Evolutionary conservation across 2,329 filamentous ascomycete species (phyloP).

Genomic region (Hymenoscyphus occultus): DNA sequence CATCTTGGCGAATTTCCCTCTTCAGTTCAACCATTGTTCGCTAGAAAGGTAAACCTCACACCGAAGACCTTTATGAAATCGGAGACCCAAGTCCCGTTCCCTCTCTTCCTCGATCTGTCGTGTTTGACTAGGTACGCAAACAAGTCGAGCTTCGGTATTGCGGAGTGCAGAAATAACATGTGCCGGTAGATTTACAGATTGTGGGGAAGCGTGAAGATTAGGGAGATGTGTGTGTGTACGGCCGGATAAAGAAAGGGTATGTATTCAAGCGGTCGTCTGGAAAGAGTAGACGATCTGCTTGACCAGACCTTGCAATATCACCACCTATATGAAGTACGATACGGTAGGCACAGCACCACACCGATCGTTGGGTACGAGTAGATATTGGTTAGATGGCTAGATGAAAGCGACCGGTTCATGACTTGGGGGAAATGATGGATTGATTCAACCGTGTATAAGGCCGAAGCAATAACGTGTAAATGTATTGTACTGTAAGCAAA

Average conservation of each 20-base stretch:
- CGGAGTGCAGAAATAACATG: conserved; percentile 15
- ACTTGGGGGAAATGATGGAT: background rate
- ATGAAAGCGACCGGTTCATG: background rate
- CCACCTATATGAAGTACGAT: background rate
- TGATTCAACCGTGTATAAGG: background rate
- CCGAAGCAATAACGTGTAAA: conserved; percentile 4
- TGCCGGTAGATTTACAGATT: conserved; percentile 11
- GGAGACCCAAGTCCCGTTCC: conserved; percentile 13
- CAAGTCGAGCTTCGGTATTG: conserved; percentile 11
- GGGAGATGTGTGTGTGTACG: background rate
- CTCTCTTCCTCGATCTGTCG: conserved; percentile 6
- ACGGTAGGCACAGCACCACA: no score
- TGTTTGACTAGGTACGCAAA: background rate
- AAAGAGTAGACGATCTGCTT: conserved; percentile 5
- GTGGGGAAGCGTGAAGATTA: conserved; percentile 9
- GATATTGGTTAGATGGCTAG: background rate
- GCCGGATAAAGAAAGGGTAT: conserved; percentile 12
- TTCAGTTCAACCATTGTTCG: background rate
- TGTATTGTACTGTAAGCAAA: no score
- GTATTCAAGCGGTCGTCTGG: conserved; percentile 6
- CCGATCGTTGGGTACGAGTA: background rate
- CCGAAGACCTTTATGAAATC: background rate
- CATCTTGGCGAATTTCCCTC: conserved; percentile 4
- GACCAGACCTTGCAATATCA: background rate
- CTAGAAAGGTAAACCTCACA: background rate